A percentile compares a stretch with the other conserved stretches of the same genome.
Conservation (phyloP, 2,329 filamentous ascomycete species). For the Aspergillus neotritici region DNA sequence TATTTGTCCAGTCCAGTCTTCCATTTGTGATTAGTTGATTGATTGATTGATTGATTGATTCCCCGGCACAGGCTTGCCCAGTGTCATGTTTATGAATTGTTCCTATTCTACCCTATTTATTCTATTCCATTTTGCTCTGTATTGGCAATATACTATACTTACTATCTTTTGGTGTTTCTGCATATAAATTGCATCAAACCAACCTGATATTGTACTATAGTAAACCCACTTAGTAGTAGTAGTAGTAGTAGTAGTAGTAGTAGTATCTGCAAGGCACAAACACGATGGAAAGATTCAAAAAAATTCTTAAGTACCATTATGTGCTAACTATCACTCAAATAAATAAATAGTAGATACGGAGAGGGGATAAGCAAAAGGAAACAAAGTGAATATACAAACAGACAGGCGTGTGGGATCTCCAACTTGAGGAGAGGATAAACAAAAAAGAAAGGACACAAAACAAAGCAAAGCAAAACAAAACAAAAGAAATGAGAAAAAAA, state of each 20-base stretch:
- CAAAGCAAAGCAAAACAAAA: conserved; percentile 1
- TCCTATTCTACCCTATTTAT: no score
- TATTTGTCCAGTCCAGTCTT: not conserved
- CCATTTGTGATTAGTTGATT: conserved; percentile 2
- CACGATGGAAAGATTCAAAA: not conserved
- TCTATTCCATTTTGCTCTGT: not conserved
- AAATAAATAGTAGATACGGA: not conserved
- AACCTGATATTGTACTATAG: no score
- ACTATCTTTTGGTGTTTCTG: no score
- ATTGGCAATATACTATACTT: no score
- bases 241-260: no score
- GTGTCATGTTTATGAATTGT: conserved; percentile 18
- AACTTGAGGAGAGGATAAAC: conserved; percentile 6
- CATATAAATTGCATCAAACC: no score
- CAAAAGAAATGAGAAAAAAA: conserved; percentile 12
- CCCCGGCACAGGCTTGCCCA: conserved; percentile 19
- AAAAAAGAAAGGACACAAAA: not conserved
- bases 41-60: conserved; percentile 17
- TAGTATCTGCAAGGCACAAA: no score
- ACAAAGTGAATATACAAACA: conserved; percentile 1
- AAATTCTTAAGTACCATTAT: not conserved
- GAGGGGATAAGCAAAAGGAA: not conserved
- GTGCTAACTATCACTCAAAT: not conserved
- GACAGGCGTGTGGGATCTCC: not conserved
- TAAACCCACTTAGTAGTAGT: no score